A percentile compares a stretch with the other conserved stretches of the same genome.
phyloP scores from a whole-genome alignment of 2,329 filamentous ascomycete species.

The Passalora sequoiae region DNA sequence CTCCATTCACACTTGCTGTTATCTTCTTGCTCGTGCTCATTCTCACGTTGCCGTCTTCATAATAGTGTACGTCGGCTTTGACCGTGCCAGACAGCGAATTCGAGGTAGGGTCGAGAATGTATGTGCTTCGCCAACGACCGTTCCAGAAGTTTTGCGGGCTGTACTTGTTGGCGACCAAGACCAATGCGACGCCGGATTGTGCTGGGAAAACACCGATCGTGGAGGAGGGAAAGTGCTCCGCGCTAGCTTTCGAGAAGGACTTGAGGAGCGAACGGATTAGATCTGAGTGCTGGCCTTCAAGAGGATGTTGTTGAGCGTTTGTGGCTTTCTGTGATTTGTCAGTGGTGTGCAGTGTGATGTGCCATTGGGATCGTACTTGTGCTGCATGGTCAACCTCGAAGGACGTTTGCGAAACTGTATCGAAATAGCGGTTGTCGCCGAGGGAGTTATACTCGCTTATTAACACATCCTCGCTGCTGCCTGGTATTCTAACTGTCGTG shows the following conservation, averaged over 20 bases:
- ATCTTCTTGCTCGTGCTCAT: constrained; percentile 82
- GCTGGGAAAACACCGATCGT: constrained; percentile 78
- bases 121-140: constrained; percentile 88
- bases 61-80: constrained; percentile 97
- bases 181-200: constrained; percentile 68
- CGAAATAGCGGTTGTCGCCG: constrained; percentile 78
- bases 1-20: constrained; percentile 54
- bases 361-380: constrained; percentile 49
- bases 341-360: background rate
- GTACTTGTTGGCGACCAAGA: constrained; percentile 94
- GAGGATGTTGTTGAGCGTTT: constrained; percentile 67
- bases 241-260: constrained; percentile 66
- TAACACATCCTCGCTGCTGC: constrained; percentile 74
- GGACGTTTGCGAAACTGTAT: constrained; percentile 79
- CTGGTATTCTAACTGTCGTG: constrained; percentile 80
- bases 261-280: constrained; percentile 82
- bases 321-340: constrained; percentile 64
- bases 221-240: constrained; percentile 82
- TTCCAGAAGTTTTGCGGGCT: constrained; percentile 99
- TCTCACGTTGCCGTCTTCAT: constrained; percentile 96
- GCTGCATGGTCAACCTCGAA: constrained; percentile 83
- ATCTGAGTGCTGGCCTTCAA: constrained; percentile 72
- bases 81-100: constrained; percentile 69
- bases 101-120: constrained; percentile 68
- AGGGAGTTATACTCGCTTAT: constrained; percentile 83